Percentiles rank a stretch among this genome's conserved stretches.
phyloP scores from a whole-genome alignment of 2,329 filamentous ascomycete species.

The Macrophomina phaseolina region DNA sequence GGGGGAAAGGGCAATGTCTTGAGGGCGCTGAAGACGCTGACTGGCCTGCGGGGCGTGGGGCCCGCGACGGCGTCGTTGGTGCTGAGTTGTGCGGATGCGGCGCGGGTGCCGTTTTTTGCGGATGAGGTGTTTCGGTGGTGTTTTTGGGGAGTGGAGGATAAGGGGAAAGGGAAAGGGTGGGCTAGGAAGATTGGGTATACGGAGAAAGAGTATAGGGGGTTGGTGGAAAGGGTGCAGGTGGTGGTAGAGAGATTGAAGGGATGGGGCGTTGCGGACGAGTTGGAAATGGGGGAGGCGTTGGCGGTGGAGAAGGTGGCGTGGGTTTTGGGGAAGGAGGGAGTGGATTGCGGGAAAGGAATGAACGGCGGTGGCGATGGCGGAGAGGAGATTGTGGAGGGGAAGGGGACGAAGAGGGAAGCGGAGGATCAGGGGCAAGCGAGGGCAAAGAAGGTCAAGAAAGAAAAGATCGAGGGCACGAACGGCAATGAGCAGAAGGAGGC shows the following conservation, averaged over 20 bases:
- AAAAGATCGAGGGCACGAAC: not conserved
- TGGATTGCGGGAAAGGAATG: conserved; percentile 33
- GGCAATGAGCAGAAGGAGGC: not conserved
- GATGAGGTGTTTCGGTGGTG: conserved; percentile 79
- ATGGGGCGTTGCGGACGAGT: conserved; percentile 61
- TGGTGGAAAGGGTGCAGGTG: conserved; percentile 50
- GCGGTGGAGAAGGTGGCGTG: conserved; percentile 75
- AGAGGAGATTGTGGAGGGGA: not conserved
- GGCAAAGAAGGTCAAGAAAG: not conserved
- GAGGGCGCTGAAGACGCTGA: conserved; percentile 60
- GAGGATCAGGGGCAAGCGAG: not conserved
- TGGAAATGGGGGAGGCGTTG: conserved; percentile 62
- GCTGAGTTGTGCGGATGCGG: conserved; percentile 67
- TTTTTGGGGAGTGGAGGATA: conserved; percentile 57
- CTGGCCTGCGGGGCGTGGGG: conserved; percentile 73
- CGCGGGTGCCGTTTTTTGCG: conserved; percentile 73
- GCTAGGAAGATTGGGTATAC: conserved; percentile 69
- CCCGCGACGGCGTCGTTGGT: conserved; percentile 80
- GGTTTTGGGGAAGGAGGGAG: conserved; percentile 61
- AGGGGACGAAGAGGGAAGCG: not conserved
- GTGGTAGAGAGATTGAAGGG: conserved; percentile 69
- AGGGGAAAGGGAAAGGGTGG: conserved; percentile 50
- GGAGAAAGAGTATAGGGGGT: conserved; percentile 67
- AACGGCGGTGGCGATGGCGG: not conserved
- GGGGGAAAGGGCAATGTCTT: conserved; percentile 42